A percentile compares a stretch with the other conserved stretches of the same genome.
phyloP scores from a whole-genome alignment of 805 yeast species.

The Pichia scutulata region DNA sequence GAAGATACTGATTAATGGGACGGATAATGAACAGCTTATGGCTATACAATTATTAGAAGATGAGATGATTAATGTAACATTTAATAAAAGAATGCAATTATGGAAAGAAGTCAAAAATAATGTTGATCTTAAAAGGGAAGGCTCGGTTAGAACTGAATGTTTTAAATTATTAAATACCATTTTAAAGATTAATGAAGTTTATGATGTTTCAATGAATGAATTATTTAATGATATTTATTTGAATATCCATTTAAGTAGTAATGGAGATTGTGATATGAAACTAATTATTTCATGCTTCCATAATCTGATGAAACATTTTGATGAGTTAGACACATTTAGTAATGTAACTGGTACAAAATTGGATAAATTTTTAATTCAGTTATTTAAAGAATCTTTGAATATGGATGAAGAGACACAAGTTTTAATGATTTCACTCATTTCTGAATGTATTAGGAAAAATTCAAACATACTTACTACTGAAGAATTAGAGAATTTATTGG shows the following conservation, averaged over 20 bases:
- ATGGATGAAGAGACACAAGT: conserved; percentile 12
- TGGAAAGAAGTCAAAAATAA: conserved; percentile 64
- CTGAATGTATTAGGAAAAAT: conserved; percentile 15
- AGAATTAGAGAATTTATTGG: neutral
- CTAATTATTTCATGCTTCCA: conserved; percentile 41
- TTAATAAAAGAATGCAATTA: conserved; percentile 58
- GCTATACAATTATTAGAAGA: conserved; percentile 46
- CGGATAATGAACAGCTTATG: conserved; percentile 30
- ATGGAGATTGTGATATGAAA: conserved; percentile 25
- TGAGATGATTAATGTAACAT: conserved; percentile 42
- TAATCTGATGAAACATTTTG: conserved; percentile 37
- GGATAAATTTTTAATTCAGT: conserved; percentile 8
- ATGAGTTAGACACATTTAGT: neutral
- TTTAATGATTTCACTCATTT: conserved; percentile 12
- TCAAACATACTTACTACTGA: neutral
- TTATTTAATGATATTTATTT: conserved; percentile 54
- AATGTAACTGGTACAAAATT: conserved; percentile 7
- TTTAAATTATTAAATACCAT: conserved; percentile 49
- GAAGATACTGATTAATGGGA: conserved; percentile 16
- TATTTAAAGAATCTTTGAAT: conserved; percentile 5
- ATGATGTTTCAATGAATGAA: conserved; percentile 38
- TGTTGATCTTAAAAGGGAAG: conserved; percentile 31
- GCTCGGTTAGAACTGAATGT: conserved; percentile 39
- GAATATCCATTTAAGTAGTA: conserved; percentile 34
- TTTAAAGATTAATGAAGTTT: conserved; percentile 42